A percentile compares a stretch with the other conserved stretches of the same genome.
These are phyloP conservation scores for Aciculosporium take DNA, from an alignment of 2,329 filamentous ascomycete species.

Conservation along the genomic window DNA sequence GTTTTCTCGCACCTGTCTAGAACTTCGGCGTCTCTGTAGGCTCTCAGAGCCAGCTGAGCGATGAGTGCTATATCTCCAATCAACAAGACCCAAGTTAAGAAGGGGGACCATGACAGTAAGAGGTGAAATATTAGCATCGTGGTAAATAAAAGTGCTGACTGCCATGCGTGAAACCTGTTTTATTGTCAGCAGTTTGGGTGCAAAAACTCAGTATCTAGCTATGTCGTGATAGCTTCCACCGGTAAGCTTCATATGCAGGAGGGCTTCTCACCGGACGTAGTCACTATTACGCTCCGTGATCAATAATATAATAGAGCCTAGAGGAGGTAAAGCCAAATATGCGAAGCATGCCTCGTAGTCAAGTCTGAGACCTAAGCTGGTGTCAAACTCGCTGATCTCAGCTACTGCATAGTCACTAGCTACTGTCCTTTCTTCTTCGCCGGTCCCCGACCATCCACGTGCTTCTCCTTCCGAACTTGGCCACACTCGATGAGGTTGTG, in stretches of 20 bases:
- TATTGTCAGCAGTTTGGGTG: constrained; percentile 12
- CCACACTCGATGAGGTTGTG: constrained; percentile 45
- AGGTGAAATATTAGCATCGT: constrained; percentile 64
- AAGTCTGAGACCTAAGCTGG: constrained; percentile 70
- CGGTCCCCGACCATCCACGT: constrained; percentile 10
- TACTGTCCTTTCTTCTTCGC: constrained; percentile 13
- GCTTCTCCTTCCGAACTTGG: constrained; percentile 24
- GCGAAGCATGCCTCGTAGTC: constrained; percentile 86
- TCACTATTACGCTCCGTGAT: constrained; percentile 89
- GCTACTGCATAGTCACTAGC: constrained; percentile 24
- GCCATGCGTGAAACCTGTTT: constrained; percentile 86
- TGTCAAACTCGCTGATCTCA: constrained; percentile 74
- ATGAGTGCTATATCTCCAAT: constrained; percentile 63
- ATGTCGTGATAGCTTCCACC: background rate
- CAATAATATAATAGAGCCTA: constrained; percentile 71
- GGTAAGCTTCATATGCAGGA: background rate
- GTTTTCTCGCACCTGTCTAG: constrained; percentile 37
- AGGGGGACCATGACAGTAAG: constrained; percentile 69
- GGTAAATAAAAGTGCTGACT: constrained; percentile 72
- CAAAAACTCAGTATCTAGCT: background rate
- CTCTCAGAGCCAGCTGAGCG: constrained; percentile 58
- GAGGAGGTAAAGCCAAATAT: constrained; percentile 71
- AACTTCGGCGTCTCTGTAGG: constrained; percentile 69
- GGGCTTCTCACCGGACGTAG: constrained; percentile 64
- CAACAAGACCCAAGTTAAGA: constrained; percentile 75